phyloP scores from a whole-genome alignment of 352 stramenopile species.

The Phytopythium litorale region DNA sequence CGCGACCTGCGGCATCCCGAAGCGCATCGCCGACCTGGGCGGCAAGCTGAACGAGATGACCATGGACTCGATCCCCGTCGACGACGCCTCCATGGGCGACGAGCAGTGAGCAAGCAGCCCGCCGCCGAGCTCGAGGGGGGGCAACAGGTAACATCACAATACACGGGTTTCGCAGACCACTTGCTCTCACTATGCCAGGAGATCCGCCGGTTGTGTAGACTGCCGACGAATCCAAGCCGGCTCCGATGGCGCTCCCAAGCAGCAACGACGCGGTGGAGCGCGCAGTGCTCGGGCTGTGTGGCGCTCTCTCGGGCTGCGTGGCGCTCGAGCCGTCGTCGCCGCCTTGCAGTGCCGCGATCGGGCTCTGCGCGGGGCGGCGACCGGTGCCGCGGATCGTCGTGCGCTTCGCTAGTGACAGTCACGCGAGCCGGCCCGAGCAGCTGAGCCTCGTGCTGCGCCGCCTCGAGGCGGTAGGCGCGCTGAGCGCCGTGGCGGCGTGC shows the following conservation, averaged over 20 bases:
- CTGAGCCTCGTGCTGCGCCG: constrained; percentile 1
- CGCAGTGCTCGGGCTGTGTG: constrained; percentile 14
- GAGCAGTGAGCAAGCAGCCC: neutral
- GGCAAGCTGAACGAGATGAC: constrained; percentile 58
- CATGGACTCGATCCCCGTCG: constrained; percentile 62
- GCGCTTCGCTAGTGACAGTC: constrained; percentile 8
- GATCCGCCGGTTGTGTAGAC: no score
- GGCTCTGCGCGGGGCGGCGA: neutral
- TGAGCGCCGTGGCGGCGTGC: constrained; percentile 21
- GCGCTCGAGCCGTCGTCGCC: constrained; percentile 8
- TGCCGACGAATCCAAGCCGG: neutral
- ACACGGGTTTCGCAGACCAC: neutral
- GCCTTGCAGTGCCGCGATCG: no score
- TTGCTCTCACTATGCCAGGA: neutral
- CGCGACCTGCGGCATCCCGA: constrained; percentile 57
- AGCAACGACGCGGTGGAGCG: constrained; percentile 10
- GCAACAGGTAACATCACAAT: neutral
- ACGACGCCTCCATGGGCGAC: constrained; percentile 19
- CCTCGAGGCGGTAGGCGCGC: constrained; percentile 22
- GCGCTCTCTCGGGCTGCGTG: constrained; percentile 12
- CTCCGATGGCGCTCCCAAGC: neutral
- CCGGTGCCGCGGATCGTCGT: constrained; percentile 14
- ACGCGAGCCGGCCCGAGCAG: neutral
- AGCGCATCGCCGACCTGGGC: constrained; percentile 66
- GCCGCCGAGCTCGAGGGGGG: neutral